phyloP scores from a whole-genome alignment of 2,329 filamentous ascomycete genomes.

The Diaporthe eres region DNA sequence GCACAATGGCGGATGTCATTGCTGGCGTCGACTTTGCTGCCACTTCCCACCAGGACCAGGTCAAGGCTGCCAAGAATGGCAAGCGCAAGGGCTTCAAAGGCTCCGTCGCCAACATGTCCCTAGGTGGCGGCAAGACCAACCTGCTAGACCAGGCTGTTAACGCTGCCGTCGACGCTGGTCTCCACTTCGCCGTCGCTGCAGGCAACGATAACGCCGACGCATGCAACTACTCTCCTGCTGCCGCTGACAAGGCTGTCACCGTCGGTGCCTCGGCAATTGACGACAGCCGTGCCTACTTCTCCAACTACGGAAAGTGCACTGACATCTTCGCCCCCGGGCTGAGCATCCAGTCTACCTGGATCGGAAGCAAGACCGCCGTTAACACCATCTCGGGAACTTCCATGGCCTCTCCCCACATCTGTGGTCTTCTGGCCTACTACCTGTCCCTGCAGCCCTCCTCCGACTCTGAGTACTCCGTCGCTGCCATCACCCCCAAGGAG shows the following conservation, averaged over 20 bases:
- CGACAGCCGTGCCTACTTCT: constrained; percentile 99
- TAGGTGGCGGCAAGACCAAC: constrained; percentile 96
- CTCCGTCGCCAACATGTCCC: constrained; percentile 98
- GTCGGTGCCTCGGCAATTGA: constrained; percentile 94
- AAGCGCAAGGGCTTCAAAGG: constrained; percentile 99
- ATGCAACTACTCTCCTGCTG: constrained; percentile 98
- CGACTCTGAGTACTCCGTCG: constrained; percentile 93
- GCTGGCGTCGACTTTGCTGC: constrained; percentile 98
- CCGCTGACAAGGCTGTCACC: constrained; percentile 91
- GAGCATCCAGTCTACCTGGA: constrained; percentile 98
- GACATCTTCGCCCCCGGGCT: constrained; percentile 98
- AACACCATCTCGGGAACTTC: constrained; percentile 99
- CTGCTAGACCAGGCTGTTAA: constrained; percentile 94
- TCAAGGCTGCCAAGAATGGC: constrained; percentile 84
- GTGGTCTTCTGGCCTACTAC: constrained; percentile 97
- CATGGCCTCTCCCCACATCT: constrained; percentile 98
- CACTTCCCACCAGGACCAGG: constrained; percentile 81
- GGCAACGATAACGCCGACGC: constrained; percentile 99
- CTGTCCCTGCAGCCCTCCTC: constrained; percentile 92
- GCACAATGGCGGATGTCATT: constrained; percentile 98
- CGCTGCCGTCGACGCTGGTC: constrained; percentile 89
- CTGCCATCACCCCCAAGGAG: constrained; percentile 91
- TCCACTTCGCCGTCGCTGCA: constrained; percentile 98
- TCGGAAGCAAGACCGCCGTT: constrained; percentile 93
- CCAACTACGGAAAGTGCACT: constrained; percentile 99